A percentile compares a stretch with the other conserved stretches of the same genome.
These are phyloP conservation scores for Ascochyta clinopodiicola DNA, from an alignment of 2,329 filamentous ascomycete species.

Conservation along the genomic window DNA sequence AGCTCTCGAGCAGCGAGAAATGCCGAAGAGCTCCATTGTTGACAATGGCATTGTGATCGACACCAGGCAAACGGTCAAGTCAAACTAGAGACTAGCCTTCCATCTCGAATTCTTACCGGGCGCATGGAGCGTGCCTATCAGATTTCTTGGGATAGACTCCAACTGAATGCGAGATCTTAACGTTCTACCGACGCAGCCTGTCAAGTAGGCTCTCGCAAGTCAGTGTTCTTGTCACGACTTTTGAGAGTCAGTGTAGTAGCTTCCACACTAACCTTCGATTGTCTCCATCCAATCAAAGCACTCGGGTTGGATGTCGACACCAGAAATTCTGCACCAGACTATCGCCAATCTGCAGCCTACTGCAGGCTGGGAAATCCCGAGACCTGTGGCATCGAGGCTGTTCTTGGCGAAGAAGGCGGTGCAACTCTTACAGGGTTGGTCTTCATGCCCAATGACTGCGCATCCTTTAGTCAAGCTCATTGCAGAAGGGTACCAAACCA, in stretches of 20 bases:
- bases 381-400: constrained; percentile 1
- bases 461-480: constrained; percentile 1
- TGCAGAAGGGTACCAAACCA: not conserved
- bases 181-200: not conserved
- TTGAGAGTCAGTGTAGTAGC: constrained; percentile 1
- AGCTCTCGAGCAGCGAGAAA: not conserved
- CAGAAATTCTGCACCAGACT: not conserved
- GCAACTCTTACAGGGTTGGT: not conserved
- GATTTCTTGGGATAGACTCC: not conserved
- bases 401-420: not conserved
- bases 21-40: not conserved
- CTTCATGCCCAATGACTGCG: not conserved
- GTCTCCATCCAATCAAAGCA: not conserved
- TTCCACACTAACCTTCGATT: not conserved
- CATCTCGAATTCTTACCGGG: not conserved
- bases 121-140: not conserved
- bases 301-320: not conserved
- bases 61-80: not conserved
- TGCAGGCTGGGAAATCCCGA: not conserved
- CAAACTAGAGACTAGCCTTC: not conserved
- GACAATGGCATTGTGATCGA: not conserved
- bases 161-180: not conserved
- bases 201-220: not conserved
- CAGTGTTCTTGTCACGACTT: not conserved
- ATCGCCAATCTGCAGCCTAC: not conserved